phyloP scores from a whole-genome alignment of 2,329 filamentous ascomycete species.

The Aaosphaeria pasadenensis region DNA sequence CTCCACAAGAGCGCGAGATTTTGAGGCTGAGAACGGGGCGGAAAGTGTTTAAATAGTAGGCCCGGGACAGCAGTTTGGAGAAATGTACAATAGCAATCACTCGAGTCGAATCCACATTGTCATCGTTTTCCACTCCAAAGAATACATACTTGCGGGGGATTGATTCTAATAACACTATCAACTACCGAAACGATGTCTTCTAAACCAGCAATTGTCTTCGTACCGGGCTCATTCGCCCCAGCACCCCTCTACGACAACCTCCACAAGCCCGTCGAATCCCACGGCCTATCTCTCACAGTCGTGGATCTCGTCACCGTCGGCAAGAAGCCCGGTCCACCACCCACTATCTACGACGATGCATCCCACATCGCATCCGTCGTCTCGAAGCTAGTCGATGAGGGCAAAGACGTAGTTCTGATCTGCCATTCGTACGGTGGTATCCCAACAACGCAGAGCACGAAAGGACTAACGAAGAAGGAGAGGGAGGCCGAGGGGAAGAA shows the following conservation, averaged over 20 bases:
- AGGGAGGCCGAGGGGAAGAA: conserved; percentile 20
- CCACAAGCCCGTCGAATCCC: conserved; percentile 5
- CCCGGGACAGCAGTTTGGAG: too few species aligned
- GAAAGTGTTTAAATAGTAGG: too few species aligned
- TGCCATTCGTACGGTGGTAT: conserved; percentile 36
- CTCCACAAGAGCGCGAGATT: too few species aligned
- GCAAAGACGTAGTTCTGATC: conserved; percentile 32
- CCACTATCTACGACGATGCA: conserved; percentile 19
- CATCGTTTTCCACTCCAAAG: too few species aligned
- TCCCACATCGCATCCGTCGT: conserved; percentile 15
- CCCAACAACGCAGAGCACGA: conserved; percentile 18
- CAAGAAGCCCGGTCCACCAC: conserved; percentile 3
- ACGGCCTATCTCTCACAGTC: conserved; percentile 13
- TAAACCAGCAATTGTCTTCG: conserved; percentile 18
- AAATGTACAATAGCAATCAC: too few species aligned
- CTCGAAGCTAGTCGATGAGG: conserved; percentile 17
- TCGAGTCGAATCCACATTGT: too few species aligned
- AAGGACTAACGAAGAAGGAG: conserved; percentile 20
- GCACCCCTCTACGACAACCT: conserved; percentile 13
- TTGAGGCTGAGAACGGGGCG: too few species aligned
- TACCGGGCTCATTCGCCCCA: conserved; percentile 22
- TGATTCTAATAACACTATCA: too few species aligned
- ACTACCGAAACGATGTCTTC: conserved; percentile 2
- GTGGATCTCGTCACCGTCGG: conserved; percentile 9
- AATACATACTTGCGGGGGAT: too few species aligned